These are phyloP conservation scores for Bremia lactucae DNA, from an alignment of 352 stramenopile species.

Conservation along the genomic window DNA sequence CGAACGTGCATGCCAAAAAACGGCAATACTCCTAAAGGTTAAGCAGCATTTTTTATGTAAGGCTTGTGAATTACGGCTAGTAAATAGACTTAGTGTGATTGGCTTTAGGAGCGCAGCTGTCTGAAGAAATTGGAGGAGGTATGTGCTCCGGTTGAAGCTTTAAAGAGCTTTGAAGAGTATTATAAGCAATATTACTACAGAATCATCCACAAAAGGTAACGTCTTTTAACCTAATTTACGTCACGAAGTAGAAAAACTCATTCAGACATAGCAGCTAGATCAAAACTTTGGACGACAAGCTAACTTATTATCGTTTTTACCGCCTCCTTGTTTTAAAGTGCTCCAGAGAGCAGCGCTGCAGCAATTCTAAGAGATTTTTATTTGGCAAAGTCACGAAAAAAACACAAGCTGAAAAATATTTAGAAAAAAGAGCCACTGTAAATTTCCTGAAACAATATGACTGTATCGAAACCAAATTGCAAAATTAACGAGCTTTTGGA, in stretches of 20 bases:
- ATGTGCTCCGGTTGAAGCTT: constrained; percentile 6
- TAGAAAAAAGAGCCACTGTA: no score
- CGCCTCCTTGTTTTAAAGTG: not conserved
- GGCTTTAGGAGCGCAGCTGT: constrained; percentile 53
- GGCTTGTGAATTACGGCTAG: no score
- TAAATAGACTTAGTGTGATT: constrained; percentile 36
- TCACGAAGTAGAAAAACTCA: constrained; percentile 38
- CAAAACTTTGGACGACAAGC: constrained; percentile 3
- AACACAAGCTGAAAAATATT: no score
- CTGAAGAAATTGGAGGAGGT: constrained; percentile 60
- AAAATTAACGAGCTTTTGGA: no score
- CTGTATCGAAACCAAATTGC: no score
- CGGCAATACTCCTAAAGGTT: no score
- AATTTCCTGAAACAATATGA: no score
- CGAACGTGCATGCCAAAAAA: no score
- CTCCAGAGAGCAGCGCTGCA: not conserved
- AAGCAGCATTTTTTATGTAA: no score
- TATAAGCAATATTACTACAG: constrained; percentile 2
- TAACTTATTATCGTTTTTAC: not conserved
- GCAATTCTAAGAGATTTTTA: no score
- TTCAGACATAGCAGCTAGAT: constrained; percentile 38
- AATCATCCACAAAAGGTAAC: not conserved
- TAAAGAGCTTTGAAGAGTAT: constrained; percentile 7
- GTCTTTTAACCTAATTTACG: constrained; percentile 15
- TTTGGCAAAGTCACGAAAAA: no score